phyloP scores from a whole-genome alignment of 345 rosid species.

The Reutealis trisperma region DNA sequence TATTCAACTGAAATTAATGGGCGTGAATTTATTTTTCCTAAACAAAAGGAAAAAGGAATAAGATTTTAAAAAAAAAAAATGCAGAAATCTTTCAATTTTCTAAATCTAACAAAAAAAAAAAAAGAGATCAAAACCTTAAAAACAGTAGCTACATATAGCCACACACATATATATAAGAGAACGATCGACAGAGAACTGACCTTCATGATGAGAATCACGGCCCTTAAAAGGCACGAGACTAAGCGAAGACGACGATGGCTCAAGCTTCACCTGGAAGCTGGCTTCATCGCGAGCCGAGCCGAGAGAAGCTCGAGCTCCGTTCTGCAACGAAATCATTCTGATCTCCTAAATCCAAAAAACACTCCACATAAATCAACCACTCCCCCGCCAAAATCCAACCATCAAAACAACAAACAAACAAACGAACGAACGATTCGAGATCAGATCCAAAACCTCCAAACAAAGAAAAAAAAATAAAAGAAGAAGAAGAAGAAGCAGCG shows the following conservation, averaged over 20 bases:
- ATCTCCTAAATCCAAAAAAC: constrained; percentile 9
- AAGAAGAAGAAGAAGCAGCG: constrained; percentile 18
- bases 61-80: too few relatives aligned
- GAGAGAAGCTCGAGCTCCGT: constrained; percentile 42
- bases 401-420: constrained; percentile 17
- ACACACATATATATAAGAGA: background rate
- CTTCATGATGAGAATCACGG: constrained; percentile 47
- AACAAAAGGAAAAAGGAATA: too few relatives aligned
- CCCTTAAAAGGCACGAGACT: constrained; percentile 45
- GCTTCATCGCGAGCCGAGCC: constrained; percentile 45
- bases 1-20: background rate
- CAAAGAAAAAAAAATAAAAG: background rate
- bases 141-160: background rate
- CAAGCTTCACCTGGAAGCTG: constrained; percentile 45
- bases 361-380: constrained; percentile 1
- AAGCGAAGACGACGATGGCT: constrained; percentile 48
- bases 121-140: background rate
- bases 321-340: constrained; percentile 60
- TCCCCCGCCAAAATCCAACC: constrained; percentile 22
- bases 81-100: background rate
- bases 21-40: too few relatives aligned
- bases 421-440: background rate
- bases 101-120: background rate
- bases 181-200: constrained; percentile 16
- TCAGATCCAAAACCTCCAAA: constrained; percentile 23